A percentile compares a stretch with the other conserved stretches of the same genome.
These are phyloP conservation scores for Neospora caninum DNA, from an alignment of 169 alveolate genomes.

Conservation along the genomic window DNA sequence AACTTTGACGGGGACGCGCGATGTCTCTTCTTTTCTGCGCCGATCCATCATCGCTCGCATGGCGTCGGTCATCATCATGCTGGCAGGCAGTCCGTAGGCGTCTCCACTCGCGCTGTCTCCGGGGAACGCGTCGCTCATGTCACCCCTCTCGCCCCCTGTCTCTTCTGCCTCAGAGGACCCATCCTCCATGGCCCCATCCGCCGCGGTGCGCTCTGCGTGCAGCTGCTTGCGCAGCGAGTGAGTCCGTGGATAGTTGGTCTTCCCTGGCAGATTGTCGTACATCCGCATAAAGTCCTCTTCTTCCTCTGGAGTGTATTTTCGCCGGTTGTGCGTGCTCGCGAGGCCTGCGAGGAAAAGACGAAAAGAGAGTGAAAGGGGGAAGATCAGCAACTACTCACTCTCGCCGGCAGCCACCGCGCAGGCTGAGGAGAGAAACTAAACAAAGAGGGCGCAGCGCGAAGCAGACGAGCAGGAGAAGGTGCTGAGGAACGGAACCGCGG, in stretches of 20 bases:
- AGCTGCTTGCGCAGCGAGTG: neutral
- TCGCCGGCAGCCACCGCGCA: too few relatives aligned
- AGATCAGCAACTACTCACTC: too few relatives aligned
- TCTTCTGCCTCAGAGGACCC: neutral
- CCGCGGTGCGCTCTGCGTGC: neutral
- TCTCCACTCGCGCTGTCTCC: neutral
- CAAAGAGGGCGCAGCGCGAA: too few relatives aligned
- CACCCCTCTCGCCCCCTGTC: neutral
- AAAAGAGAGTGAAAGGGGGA: neutral
- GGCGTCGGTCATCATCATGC: constrained; percentile 3
- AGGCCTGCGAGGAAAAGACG: neutral
- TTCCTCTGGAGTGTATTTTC: constrained; percentile 21
- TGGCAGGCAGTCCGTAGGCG: neutral
- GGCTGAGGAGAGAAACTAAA: too few relatives aligned
- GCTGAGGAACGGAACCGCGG: too few relatives aligned
- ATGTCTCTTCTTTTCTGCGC: neutral
- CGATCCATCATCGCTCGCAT: constrained; percentile 7
- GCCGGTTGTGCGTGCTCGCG: constrained; percentile 38
- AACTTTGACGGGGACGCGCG: constrained; percentile 19
- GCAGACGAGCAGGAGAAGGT: too few relatives aligned
- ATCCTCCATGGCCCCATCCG: neutral
- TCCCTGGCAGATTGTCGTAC: constrained; percentile 22
- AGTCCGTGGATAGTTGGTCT: constrained; percentile 23
- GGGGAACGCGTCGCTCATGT: neutral
- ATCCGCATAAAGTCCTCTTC: constrained; percentile 34